phyloP scores from a whole-genome alignment of 2,329 filamentous ascomycete genomes.

The Penicillium sp. region DNA sequence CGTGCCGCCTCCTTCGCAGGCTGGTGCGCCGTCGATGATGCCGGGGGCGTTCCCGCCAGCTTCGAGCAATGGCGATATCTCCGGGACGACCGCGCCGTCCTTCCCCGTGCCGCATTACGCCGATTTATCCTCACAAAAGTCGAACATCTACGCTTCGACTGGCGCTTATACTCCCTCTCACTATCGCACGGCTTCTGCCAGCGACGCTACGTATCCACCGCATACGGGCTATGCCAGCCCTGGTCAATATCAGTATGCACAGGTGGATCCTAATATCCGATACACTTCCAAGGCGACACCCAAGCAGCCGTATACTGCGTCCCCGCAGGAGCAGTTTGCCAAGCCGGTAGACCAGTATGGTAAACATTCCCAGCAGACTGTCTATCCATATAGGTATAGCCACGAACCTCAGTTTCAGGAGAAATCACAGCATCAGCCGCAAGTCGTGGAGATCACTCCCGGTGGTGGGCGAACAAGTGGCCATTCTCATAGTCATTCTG shows the following conservation, averaged over 20 bases:
- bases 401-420: conserved; percentile 19
- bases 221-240: conserved; percentile 32
- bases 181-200: conserved; percentile 32
- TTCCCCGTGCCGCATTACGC: conserved; percentile 35
- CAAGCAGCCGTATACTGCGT: conserved; percentile 25
- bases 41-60: conserved; percentile 33
- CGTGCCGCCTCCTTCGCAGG: conserved; percentile 39
- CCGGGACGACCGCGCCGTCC: conserved; percentile 19
- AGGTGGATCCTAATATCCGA: conserved; percentile 40
- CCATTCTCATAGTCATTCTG: conserved; percentile 36
- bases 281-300: conserved; percentile 35
- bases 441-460: conserved; percentile 37
- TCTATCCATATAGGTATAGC: conserved; percentile 24
- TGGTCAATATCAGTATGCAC: conserved; percentile 39
- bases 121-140: conserved; percentile 21
- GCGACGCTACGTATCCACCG: conserved; percentile 19
- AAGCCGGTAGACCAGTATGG: conserved; percentile 22
- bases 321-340: conserved; percentile 27
- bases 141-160: conserved; percentile 23
- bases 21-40: conserved; percentile 28
- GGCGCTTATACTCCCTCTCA: conserved; percentile 25
- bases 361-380: conserved; percentile 16
- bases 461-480: conserved; percentile 22
- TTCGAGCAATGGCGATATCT: conserved; percentile 23
- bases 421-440: conserved; percentile 1